Evolutionary conservation across 2,329 filamentous ascomycete species (phyloP).

Genomic region (Penicillium hordei): DNA sequence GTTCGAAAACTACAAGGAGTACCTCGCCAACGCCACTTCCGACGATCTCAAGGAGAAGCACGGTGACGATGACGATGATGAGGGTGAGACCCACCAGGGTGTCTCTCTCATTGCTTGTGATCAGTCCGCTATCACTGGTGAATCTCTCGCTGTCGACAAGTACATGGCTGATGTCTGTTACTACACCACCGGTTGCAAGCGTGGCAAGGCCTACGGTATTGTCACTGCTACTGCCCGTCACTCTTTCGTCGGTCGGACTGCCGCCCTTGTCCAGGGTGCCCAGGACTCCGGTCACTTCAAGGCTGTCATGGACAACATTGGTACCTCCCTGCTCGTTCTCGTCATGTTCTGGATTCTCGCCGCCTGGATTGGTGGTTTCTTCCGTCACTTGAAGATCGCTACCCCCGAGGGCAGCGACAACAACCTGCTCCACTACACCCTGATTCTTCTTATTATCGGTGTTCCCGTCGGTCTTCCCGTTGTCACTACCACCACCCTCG

Average conservation of each 20-base stretch:
- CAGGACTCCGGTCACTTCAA: slow-evolving; percentile 78
- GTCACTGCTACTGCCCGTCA: slow-evolving; percentile 66
- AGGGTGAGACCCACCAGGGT: slow-evolving; percentile 60
- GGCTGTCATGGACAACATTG: slow-evolving; percentile 80
- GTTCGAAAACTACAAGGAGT: slow-evolving; percentile 66
- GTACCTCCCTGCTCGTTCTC: slow-evolving; percentile 69
- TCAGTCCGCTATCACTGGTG: slow-evolving; percentile 78
- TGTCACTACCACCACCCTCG: slow-evolving; percentile 74
- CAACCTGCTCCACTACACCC: slow-evolving; percentile 67
- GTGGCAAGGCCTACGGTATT: slow-evolving; percentile 72
- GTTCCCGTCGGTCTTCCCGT: slow-evolving; percentile 78
- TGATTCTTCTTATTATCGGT: slow-evolving; percentile 73
- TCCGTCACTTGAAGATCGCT: slow-evolving; percentile 64
- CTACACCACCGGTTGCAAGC: slow-evolving; percentile 81
- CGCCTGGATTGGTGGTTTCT: slow-evolving; percentile 77
- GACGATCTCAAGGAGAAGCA: slow-evolving; percentile 61
- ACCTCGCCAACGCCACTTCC: slow-evolving; percentile 61
- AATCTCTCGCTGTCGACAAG: slow-evolving; percentile 64
- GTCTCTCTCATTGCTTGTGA: slow-evolving; percentile 68
- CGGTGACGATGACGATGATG: slow-evolving; percentile 58
- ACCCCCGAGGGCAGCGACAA: slow-evolving; percentile 53
- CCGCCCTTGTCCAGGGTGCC: slow-evolving; percentile 70
- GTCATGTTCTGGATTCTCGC: slow-evolving; percentile 76
- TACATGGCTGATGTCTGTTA: slow-evolving; percentile 72
- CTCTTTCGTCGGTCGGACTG: slow-evolving; percentile 76